A percentile compares a stretch with the other conserved stretches of the same genome.
phyloP scores from a whole-genome alignment of 768 basidiomycete genomes.

The Holtermannia corniformis region DNA sequence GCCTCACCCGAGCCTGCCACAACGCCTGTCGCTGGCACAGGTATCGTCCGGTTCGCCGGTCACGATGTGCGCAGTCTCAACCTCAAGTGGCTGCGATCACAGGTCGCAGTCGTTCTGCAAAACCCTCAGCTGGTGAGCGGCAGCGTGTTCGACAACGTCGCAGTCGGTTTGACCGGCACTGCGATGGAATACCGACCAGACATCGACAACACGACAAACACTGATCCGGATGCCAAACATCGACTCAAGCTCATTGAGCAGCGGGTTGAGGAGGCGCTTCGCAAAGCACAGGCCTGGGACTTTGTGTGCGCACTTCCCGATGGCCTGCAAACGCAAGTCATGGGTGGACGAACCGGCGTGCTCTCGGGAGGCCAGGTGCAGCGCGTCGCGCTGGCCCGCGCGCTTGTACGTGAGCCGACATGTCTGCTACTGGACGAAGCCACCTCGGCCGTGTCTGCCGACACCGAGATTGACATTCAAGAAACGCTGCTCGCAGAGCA shows the following conservation, averaged over 20 bases:
- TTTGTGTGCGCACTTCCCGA: conserved; percentile 35
- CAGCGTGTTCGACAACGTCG: conserved; percentile 39
- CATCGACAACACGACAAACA: conserved; percentile 3
- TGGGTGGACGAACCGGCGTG: conserved; percentile 32
- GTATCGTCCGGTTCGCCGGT: conserved; percentile 12
- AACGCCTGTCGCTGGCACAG: conserved; percentile 5
- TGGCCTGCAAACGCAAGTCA: conserved; percentile 29
- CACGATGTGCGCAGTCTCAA: conserved; percentile 24
- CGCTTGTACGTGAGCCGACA: conserved; percentile 21
- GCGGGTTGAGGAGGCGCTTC: conserved; percentile 20
- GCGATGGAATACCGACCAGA: conserved; percentile 28
- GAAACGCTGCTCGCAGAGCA: conserved; percentile 8
- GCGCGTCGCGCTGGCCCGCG: conserved; percentile 25
- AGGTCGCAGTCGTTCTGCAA: conserved; percentile 30
- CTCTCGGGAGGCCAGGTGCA: conserved; percentile 37
- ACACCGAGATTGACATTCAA: conserved; percentile 19
- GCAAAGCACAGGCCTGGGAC: conserved; percentile 36
- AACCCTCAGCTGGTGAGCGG: conserved; percentile 30
- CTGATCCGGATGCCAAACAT: not conserved
- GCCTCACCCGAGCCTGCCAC: not conserved
- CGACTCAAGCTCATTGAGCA: conserved; percentile 6
- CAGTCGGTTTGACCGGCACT: conserved; percentile 36
- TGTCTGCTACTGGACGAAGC: conserved; percentile 30
- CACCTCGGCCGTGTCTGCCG: conserved; percentile 24
- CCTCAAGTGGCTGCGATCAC: conserved; percentile 24